Evolutionary conservation across 345 rosid species (phyloP).

Genomic region (Anacardium occidentale): DNA sequence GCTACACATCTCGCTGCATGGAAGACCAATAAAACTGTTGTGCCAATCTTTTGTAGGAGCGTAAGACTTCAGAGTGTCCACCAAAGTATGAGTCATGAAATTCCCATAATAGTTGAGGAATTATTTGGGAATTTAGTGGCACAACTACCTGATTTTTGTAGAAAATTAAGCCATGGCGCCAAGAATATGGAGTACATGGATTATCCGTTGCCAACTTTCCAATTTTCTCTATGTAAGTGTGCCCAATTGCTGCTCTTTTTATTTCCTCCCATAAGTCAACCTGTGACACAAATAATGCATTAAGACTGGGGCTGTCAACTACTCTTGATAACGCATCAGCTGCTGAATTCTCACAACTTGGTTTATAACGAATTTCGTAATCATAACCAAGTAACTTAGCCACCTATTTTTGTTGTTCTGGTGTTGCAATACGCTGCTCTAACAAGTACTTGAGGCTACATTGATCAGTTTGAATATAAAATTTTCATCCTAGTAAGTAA

Average conservation of each 20-base stretch:
- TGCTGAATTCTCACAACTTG: background rate
- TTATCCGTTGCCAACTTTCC: background rate
- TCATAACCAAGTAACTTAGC: no score
- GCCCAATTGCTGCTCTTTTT: background rate
- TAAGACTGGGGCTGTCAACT: background rate
- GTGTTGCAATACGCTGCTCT: no score
- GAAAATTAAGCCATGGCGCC: background rate
- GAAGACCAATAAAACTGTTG: slow-evolving; percentile 19
- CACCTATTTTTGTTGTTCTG: no score
- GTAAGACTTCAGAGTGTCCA: background rate
- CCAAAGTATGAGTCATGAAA: background rate
- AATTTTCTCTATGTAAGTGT: background rate
- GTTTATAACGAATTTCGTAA: background rate
- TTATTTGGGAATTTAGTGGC: background rate
- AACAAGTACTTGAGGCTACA: background rate
- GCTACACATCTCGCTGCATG: background rate
- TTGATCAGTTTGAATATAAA: background rate
- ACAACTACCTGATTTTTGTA: slow-evolving; percentile 8
- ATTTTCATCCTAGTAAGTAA: background rate
- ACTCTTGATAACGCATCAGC: slow-evolving; percentile 1
- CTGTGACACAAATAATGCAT: background rate
- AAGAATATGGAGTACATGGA: background rate
- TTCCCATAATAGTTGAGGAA: background rate
- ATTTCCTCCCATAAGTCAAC: background rate
- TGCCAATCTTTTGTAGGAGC: background rate